phyloP scores from a whole-genome alignment of 2,329 filamentous ascomycete species.

The Cladosporium oxysporum region DNA sequence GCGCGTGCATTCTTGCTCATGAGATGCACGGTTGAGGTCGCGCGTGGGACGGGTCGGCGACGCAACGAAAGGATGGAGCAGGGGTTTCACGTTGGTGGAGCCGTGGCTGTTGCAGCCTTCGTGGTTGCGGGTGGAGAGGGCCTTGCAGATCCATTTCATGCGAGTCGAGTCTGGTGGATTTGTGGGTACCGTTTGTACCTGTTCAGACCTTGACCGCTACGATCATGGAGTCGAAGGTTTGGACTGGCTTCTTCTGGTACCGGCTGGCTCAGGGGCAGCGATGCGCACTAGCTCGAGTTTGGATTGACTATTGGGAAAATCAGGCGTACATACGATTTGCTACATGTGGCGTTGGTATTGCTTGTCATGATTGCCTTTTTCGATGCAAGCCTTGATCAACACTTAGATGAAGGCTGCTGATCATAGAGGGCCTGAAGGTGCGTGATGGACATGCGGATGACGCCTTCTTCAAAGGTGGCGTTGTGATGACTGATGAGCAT shows the following conservation, averaged over 20 bases:
- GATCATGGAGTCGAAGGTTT: slow-evolving; percentile 8
- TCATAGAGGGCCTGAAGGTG: neutral
- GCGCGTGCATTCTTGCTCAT: neutral
- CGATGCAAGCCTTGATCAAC: neutral
- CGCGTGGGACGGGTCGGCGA: neutral
- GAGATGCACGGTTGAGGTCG: neutral
- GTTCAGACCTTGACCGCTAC: slow-evolving; percentile 8
- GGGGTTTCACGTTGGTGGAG: slow-evolving; percentile 13
- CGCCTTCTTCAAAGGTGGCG: neutral
- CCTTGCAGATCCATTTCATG: neutral
- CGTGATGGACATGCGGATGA: neutral
- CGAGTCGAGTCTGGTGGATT: neutral
- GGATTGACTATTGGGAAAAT: neutral
- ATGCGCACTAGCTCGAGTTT: neutral
- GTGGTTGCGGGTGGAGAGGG: neutral
- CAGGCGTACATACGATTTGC: neutral
- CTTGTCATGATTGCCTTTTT: neutral
- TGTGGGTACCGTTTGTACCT: neutral
- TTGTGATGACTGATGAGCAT: neutral
- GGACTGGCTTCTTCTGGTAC: neutral
- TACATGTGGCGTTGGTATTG: neutral
- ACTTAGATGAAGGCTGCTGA: neutral
- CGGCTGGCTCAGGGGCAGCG: neutral
- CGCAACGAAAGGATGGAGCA: neutral
- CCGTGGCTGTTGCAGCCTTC: neutral